phyloP scores from a whole-genome alignment of 1,284 basidiomycete species.

The Pterulicium gracile region DNA sequence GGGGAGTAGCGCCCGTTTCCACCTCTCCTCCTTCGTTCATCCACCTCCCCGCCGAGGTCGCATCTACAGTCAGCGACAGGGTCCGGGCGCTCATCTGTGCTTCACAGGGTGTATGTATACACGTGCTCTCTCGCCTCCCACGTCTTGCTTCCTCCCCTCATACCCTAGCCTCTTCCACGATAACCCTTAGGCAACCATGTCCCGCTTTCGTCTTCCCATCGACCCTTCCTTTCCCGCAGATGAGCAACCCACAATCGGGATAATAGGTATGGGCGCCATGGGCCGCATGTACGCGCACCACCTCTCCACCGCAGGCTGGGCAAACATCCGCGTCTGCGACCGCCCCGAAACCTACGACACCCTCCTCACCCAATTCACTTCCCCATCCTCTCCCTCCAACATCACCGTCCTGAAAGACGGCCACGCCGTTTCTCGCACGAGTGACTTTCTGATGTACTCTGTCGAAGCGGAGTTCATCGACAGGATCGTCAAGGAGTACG shows the following conservation, averaged over 20 bases:
- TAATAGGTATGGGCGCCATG: constrained; percentile 95
- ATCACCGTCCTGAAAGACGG: constrained; percentile 71
- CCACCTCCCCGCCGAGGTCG: too few species aligned
- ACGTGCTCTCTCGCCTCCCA: too few species aligned
- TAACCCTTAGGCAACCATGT: too few species aligned
- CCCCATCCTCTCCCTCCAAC: constrained; percentile 26
- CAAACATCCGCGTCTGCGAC: constrained; percentile 89
- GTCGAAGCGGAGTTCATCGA: constrained; percentile 92
- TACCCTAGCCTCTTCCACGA: too few species aligned
- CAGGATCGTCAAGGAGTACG: constrained; percentile 77
- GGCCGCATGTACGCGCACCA: constrained; percentile 85
- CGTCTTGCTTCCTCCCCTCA: too few species aligned
- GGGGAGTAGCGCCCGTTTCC: too few species aligned
- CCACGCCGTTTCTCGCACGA: constrained; percentile 73
- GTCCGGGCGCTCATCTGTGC: too few species aligned
- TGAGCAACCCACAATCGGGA: constrained; percentile 67
- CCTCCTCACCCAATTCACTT: constrained; percentile 52
- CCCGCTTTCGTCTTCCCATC: too few species aligned
- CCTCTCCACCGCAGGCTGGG: constrained; percentile 70
- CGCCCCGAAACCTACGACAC: constrained; percentile 66
- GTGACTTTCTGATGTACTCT: constrained; percentile 87
- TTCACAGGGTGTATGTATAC: too few species aligned
- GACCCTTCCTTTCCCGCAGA: constrained; percentile 40
- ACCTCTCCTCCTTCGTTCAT: too few species aligned
- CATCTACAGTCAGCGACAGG: too few species aligned